Base-by-base conservation (phyloP, 139 green algal species). In the Tetraselmis chui region DNA sequence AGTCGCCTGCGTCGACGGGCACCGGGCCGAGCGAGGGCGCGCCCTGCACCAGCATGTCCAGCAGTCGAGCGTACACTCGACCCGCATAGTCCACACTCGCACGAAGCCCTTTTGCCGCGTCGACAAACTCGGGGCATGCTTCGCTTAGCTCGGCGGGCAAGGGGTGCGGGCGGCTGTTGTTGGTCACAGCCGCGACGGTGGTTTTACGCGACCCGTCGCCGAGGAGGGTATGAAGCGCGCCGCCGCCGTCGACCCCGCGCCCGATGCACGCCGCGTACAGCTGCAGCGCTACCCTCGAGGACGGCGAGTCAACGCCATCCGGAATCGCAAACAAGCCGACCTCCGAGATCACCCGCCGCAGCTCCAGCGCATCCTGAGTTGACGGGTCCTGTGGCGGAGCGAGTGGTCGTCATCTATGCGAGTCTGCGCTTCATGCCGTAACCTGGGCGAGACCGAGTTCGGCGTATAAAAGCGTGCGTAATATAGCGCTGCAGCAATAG, bases 171-270 rank as follows among this genome's bases (percentile, higher is more conserved):
- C 28, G 2, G 76, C 32, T 81, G 29, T 0, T 1, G 29, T 79
- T 80, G 75, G 83, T 86, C 0, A 32, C 59, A 29, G 79, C 77
- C 29, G 83, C 83, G 11, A 86, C 31, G 0, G 83, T 86, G 32
- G 26, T 80, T 1, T 80, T 75, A 1, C 1, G 5, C 1, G 83
- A 76, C 45, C 83, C 78, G 27, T 86, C 75, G 1, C 81, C 83
- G 74, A 81, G 31, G 1, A 23, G 2, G 45, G 45, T 67, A 18
- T 67, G 45, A 5, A 67, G 45, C 11, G 45, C 45, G 45, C 45
- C 45, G n/a, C n/a, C n/a, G n/a, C n/a, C n/a, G 45, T 67, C 45
- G 45, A 5, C 45, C 11, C 18, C 18, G 5, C 11, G 11, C 45
- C 5, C 11, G 18, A 18, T 18, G 45, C 45, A 67, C 18, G 45